phyloP scores from a whole-genome alignment of 768 basidiomycete genomes.

The Tricholoma matsutake region DNA sequence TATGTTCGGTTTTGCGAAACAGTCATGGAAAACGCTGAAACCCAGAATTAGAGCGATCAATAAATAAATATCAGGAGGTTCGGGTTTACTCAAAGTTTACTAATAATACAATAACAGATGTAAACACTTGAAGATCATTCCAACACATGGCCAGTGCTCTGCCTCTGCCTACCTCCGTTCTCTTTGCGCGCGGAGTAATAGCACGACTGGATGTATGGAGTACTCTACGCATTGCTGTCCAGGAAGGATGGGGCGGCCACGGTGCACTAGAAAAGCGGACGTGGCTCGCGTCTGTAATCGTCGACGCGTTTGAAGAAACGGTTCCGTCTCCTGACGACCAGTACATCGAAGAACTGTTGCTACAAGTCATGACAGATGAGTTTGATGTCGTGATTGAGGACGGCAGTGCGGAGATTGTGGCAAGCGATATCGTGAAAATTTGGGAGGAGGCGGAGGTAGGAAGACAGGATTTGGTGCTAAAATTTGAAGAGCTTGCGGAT shows the following conservation, averaged over 20 bases:
- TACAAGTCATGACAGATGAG: constrained; percentile 85
- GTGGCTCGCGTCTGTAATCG: constrained; percentile 80
- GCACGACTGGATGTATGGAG: constrained; percentile 84
- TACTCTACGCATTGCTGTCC: constrained; percentile 81
- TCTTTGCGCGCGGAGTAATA: constrained; percentile 86
- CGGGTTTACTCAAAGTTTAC: no score
- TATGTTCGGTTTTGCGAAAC: no score
- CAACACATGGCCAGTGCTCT: constrained; percentile 9
- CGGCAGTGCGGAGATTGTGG: constrained; percentile 71
- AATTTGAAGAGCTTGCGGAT: constrained; percentile 65
- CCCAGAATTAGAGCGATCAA: no score
- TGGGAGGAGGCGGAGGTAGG: constrained; percentile 56
- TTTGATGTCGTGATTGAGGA: constrained; percentile 86
- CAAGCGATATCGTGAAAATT: constrained; percentile 64
- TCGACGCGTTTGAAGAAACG: constrained; percentile 72
- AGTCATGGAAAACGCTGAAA: no score
- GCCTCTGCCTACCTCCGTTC: constrained; percentile 48
- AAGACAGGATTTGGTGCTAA: constrained; percentile 46
- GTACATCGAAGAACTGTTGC: constrained; percentile 78
- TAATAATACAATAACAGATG: no score
- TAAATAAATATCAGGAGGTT: no score
- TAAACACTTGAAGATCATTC: not conserved
- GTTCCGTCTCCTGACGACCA: constrained; percentile 52
- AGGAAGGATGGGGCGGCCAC: constrained; percentile 84
- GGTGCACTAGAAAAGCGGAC: constrained; percentile 67